phyloP scores from a whole-genome alignment of 805 yeast genomes.

The Schwanniomyces polymorphus region DNA sequence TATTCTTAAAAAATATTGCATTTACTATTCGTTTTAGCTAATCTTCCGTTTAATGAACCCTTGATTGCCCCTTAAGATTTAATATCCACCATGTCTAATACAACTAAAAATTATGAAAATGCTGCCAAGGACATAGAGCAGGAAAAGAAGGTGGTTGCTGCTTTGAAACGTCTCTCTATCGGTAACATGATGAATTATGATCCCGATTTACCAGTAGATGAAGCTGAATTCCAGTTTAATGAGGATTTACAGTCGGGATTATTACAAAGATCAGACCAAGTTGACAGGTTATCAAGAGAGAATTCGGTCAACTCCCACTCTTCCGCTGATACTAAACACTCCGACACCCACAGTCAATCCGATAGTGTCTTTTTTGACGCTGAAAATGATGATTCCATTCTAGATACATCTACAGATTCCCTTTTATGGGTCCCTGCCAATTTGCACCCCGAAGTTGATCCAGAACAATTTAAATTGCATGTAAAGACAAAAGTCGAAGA shows the following conservation, averaged over 20 bases:
- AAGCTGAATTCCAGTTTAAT: conserved; percentile 14
- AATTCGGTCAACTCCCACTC: not conserved
- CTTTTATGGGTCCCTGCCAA: conserved; percentile 95
- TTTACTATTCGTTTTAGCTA: not conserved
- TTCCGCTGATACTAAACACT: not conserved
- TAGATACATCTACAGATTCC: conserved; percentile 35
- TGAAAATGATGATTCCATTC: conserved; percentile 13
- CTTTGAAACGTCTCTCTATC: conserved; percentile 70
- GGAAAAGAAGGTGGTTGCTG: conserved; percentile 71
- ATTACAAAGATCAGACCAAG: not conserved
- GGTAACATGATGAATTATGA: conserved; percentile 62
- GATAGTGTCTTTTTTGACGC: conserved; percentile 18
- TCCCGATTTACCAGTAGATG: conserved; percentile 64
- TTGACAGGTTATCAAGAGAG: not conserved
- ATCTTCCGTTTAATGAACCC: not conserved
- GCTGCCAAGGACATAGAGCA: conserved; percentile 79
- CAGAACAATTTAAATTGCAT: conserved; percentile 75
- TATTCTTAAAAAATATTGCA: not conserved
- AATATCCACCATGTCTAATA: conserved; percentile 1
- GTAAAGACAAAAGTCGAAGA: conserved; percentile 60
- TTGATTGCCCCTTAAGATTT: not conserved
- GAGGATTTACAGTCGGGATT: not conserved
- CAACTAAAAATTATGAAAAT: conserved; percentile 25
- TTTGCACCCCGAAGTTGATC: conserved; percentile 92
- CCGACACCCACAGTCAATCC: conserved; percentile 4